Evolutionary conservation across 805 yeast species (phyloP).

Genomic region (Wickerhamiella kazuoi): DNA sequence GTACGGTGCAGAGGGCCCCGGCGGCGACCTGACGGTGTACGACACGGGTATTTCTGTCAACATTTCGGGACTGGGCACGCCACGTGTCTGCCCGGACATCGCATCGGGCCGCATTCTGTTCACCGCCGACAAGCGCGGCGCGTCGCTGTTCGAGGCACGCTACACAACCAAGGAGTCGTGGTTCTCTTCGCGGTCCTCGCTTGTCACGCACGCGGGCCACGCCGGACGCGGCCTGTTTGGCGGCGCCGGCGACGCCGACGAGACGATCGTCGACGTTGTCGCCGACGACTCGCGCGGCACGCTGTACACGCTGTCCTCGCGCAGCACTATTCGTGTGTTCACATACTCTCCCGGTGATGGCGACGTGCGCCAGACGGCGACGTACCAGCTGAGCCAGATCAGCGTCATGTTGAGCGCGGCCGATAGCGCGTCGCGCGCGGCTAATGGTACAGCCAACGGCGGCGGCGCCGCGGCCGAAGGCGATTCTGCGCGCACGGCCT

Average conservation of each 20-base stretch:
- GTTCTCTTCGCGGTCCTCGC: slow-evolving; percentile 60
- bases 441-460: too few relatives aligned
- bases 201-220: slow-evolving; percentile 2
- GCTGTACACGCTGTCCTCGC: slow-evolving; percentile 66
- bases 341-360: slow-evolving; percentile 23
- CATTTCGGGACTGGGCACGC: slow-evolving; percentile 58
- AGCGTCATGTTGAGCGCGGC: background rate
- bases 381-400: background rate
- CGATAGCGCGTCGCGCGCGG: background rate
- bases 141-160: slow-evolving; percentile 69
- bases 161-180: slow-evolving; percentile 74
- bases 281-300: slow-evolving; percentile 65
- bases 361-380: background rate
- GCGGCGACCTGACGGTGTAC: slow-evolving; percentile 44
- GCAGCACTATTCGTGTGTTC: slow-evolving; percentile 67
- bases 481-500: background rate
- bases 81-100: slow-evolving; percentile 30
- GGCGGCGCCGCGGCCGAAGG: background rate
- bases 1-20: slow-evolving; percentile 44
- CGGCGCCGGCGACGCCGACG: slow-evolving; percentile 18
- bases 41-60: slow-evolving; percentile 73
- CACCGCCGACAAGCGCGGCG: slow-evolving; percentile 60
- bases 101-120: slow-evolving; percentile 67
- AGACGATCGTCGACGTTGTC: slow-evolving; percentile 42
- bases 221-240: background rate